Base-by-base conservation (phyloP, 1,284 basidiomycete genomes). In the Paramarasmius palmivorus region DNA sequence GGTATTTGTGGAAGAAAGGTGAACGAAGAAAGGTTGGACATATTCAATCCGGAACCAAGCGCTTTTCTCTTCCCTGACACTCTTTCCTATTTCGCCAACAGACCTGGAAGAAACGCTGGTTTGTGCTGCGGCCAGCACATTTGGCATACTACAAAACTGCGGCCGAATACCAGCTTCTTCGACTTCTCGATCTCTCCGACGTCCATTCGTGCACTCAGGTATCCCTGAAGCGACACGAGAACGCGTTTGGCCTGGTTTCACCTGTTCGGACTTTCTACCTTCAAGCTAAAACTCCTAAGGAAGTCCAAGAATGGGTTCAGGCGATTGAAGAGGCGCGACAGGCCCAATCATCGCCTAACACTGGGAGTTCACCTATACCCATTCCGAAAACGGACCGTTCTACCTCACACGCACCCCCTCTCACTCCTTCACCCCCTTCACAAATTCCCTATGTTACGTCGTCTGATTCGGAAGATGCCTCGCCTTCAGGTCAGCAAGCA, bases 21-120 rank as follows among this genome's bases (percentile, higher is more conserved):
- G 94, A 98, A 72, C 84, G 94, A 58, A 81, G 97, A 71, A 98
- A 98, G 88, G 94, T 94, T 61, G 57, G 80, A 70, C 38, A 38
- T 50, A 55, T 36, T n/a, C n/a, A n/a, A n/a, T 23, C 36, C 46
- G 53, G 23, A 36, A n/a, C n/a, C n/a, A n/a, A 49, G 32, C 57
- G 20, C 9, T 58, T 50, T 46, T 45, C 53, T 46, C 44, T 56
- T 50, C 54, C 4, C 44, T 56, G 53, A 53, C 55, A 22, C 19
- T 54, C 54, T 25, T 22, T n/a, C 36, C n/a, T n/a, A 50, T 50
- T 32, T 20, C 50, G 45, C n/a, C 26, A 42, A 47, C 65, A 97
- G 93, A 93, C 89, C 1, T 99, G 96, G 96, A 98, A 98, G 79
- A 95, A 95, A 75, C 84, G 96, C 35, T 99, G 96, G 96, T 99